Percentiles rank a stretch among this genome's conserved stretches.
Evolutionary conservation across 306 rosid genomes (phyloP).

Genomic region (Begonia peltatifolia): DNA sequence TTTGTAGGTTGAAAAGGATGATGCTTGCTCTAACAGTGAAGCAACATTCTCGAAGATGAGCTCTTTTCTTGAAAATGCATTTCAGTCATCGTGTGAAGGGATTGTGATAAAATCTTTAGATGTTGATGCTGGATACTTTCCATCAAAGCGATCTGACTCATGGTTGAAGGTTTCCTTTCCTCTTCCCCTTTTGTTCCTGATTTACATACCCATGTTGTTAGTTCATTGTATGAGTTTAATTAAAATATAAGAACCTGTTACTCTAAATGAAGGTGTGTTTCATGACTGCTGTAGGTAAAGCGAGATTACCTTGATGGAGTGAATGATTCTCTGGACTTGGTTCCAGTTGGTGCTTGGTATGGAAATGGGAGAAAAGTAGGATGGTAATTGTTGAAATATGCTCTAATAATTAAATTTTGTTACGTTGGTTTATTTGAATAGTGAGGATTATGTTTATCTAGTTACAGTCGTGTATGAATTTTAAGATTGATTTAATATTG

Average conservation of each 20-base stretch:
- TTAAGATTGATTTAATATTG: too few relatives aligned
- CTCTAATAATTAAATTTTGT: too few relatives aligned
- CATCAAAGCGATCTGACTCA: slow-evolving; percentile 73
- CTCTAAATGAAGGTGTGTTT: neutral
- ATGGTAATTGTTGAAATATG: slow-evolving; percentile 30
- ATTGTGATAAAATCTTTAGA: slow-evolving; percentile 79
- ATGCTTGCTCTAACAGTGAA: slow-evolving; percentile 49
- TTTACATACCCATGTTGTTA: too few relatives aligned
- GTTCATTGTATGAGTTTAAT: too few relatives aligned
- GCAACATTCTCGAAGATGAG: slow-evolving; percentile 37
- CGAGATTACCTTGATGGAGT: slow-evolving; percentile 82
- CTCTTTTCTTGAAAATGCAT: slow-evolving; percentile 56
- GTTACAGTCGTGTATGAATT: too few relatives aligned
- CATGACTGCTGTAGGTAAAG: slow-evolving; percentile 51
- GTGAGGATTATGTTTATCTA: too few relatives aligned
- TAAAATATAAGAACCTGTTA: neutral
- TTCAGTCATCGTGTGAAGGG: slow-evolving; percentile 78
- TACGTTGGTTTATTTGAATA: too few relatives aligned
- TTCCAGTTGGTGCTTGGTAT: slow-evolving; percentile 94
- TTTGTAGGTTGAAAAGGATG: slow-evolving; percentile 68
- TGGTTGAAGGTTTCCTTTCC: slow-evolving; percentile 77
- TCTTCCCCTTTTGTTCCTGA: neutral
- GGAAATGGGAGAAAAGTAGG: slow-evolving; percentile 98
- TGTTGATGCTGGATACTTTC: slow-evolving; percentile 76
- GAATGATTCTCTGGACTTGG: slow-evolving; percentile 78